A percentile compares a stretch with the other conserved stretches of the same genome.
phyloP scores from a whole-genome alignment of 1,284 basidiomycete species.

The Cutaneotrichosporon daszewskae region DNA sequence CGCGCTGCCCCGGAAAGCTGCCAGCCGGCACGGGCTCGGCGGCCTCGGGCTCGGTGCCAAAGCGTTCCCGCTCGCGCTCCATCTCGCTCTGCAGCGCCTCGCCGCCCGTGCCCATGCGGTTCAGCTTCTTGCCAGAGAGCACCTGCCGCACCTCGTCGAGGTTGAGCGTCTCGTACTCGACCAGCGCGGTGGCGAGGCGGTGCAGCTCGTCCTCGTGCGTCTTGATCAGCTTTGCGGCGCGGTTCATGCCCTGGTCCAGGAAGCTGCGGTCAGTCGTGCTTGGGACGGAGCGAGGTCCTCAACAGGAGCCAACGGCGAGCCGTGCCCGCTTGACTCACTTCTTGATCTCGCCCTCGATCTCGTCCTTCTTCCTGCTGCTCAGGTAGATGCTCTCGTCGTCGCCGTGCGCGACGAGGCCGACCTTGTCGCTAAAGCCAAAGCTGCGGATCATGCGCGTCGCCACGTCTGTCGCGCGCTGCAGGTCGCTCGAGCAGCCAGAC shows the following conservation, averaged over 20 bases:
- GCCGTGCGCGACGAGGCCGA: slow-evolving; percentile 71
- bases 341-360: slow-evolving; percentile 77
- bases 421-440: slow-evolving; percentile 77
- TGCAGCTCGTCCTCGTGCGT: slow-evolving; percentile 73
- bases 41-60: background rate
- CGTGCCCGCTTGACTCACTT: slow-evolving; percentile 54
- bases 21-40: too few relatives aligned
- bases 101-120: slow-evolving; percentile 26
- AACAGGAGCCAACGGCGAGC: too few relatives aligned
- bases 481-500: slow-evolving; percentile 83
- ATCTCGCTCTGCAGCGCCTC: slow-evolving; percentile 25
- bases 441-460: slow-evolving; percentile 76
- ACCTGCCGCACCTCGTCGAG: slow-evolving; percentile 77
- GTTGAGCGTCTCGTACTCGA: slow-evolving; percentile 90
- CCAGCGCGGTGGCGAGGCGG: slow-evolving; percentile 75
- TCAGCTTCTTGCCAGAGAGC: slow-evolving; percentile 70
- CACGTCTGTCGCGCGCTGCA: slow-evolving; percentile 68
- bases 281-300: too few relatives aligned
- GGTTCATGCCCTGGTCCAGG: slow-evolving; percentile 65
- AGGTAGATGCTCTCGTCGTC: slow-evolving; percentile 63
- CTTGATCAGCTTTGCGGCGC: slow-evolving; percentile 64
- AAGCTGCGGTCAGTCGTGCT: slow-evolving; percentile 53
- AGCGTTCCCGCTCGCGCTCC: slow-evolving; percentile 14
- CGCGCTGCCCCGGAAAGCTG: too few relatives aligned
- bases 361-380: slow-evolving; percentile 66